A percentile compares a stretch with the other conserved stretches of the same genome.
phyloP scores from a whole-genome alignment of 208 protist species.

The Acanthamoeba sp. region DNA sequence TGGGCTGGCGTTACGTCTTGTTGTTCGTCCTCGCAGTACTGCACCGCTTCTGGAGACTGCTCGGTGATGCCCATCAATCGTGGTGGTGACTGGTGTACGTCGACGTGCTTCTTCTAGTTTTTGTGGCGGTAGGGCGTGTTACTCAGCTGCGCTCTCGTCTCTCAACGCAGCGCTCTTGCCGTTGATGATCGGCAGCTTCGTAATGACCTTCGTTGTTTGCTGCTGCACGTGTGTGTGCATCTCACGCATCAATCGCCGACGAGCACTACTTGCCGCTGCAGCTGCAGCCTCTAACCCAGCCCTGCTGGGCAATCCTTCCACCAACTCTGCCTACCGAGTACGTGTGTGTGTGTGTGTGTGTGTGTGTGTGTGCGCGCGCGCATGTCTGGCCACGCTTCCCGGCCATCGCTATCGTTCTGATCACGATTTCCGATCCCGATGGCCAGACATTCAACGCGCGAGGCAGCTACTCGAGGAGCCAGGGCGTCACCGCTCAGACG shows the following conservation, averaged over 20 bases:
- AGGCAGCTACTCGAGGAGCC: constrained; percentile 19
- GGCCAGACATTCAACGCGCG: constrained; percentile 26
- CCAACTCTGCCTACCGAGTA: constrained; percentile 50
- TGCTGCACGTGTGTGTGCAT: constrained; percentile 58
- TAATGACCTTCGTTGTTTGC: constrained; percentile 49
- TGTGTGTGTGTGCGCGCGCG: too few species aligned
- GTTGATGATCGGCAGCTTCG: constrained; percentile 57
- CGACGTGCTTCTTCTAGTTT: not conserved
- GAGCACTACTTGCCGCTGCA: not conserved
- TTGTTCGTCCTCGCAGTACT: constrained; percentile 24
- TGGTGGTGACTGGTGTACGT: constrained; percentile 46
- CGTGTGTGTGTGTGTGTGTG: too few species aligned
- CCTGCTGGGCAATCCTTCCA: constrained; percentile 16
- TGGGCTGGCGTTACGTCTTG: constrained; percentile 12
- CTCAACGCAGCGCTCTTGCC: constrained; percentile 49
- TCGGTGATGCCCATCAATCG: not conserved
- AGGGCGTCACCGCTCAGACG: constrained; percentile 34
- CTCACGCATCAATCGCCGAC: constrained; percentile 23
- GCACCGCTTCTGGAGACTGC: constrained; percentile 22
- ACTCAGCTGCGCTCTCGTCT: not conserved
- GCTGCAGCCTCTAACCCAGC: constrained; percentile 23
- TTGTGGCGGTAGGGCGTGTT: not conserved
- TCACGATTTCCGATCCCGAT: not conserved
- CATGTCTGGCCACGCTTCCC: too few species aligned
- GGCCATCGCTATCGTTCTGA: too few species aligned